These are phyloP conservation scores for Dionaea muscipula DNA, from an alignment of 179 eudicot genomes.

Conservation along the genomic window DNA sequence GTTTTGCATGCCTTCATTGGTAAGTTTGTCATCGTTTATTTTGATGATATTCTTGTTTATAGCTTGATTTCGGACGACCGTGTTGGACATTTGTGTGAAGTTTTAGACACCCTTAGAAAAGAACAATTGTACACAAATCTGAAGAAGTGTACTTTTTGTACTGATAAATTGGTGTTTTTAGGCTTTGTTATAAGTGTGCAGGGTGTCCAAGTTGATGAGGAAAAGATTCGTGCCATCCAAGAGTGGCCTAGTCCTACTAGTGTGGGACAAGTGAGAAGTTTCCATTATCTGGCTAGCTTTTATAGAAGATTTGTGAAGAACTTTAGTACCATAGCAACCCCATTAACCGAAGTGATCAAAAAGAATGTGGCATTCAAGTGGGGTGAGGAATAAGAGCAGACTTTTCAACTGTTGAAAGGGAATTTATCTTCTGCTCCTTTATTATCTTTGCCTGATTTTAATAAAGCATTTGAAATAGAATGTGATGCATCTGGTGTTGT, in stretches of 20 bases:
- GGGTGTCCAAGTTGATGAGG: constrained; percentile 1
- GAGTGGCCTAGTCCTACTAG: background rate
- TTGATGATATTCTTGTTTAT: constrained; percentile 5
- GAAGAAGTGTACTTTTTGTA: background rate
- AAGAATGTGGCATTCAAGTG: background rate
- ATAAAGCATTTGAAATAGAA: background rate
- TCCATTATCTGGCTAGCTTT: constrained; percentile 2
- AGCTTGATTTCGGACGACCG: background rate
- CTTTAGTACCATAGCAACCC: background rate
- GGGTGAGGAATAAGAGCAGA: background rate
- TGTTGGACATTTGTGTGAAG: background rate
- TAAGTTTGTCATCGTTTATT: background rate
- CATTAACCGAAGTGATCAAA: background rate
- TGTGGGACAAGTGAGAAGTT: background rate
- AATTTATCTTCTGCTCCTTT: background rate
- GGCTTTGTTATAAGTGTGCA: background rate
- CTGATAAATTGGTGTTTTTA: background rate
- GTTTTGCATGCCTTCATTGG: background rate
- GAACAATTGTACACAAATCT: background rate
- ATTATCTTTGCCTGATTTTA: background rate
- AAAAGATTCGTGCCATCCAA: background rate
- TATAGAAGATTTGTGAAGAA: background rate
- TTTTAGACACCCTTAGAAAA: background rate
- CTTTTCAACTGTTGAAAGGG: background rate
- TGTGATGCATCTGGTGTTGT: background rate